Base-by-base conservation (phyloP, 2,329 filamentous ascomycete genomes). In the Sclerotiophoma versabilis region DNA sequence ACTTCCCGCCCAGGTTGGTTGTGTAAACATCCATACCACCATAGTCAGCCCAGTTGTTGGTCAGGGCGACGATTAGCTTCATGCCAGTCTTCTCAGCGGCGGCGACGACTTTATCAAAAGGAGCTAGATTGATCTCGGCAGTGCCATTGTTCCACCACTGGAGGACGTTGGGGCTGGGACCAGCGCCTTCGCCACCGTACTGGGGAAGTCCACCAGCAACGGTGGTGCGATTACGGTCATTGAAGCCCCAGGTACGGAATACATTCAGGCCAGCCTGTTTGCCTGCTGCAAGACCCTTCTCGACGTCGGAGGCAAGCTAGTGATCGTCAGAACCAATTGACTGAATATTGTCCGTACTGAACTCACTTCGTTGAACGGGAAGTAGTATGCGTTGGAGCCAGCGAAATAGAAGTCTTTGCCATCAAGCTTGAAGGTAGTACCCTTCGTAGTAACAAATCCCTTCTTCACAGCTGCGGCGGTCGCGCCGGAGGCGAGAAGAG, bases 1-100 rank as follows among this genome's bases (percentile, higher is more conserved):
- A 83, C 20, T 72, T 70, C 1, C 80, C 79, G 0, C 82, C 81
- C 0, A 83, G 76, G 52, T 85, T 83, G n/a, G 80, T 75, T 0
- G 82, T 84, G 57, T 84, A 85, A 0, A 84, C 79, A 27, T 84
- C 82, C 81, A 84, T 84, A n/a, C 83, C 83, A 15, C 83, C 82
- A 45, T 84, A 85, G 49, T 84, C 82, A 5, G 81, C 82, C 83
- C 83, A 85, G 46, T 84, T 84, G 71, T 85, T 85, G 0, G 81
- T 84, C 52, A 85, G 64, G 0, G 82, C 76, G 11, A 85, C 71
- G 26, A 85, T 74, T 2, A 85, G 74, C 72, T 84, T 84, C 57
- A 83, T 79, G 39, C 77, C 79, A 0, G 75, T 73, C 30, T 79
- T 79, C 29, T 77, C 74, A 0, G 83, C 82, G 0, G 80, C 80